These are phyloP conservation scores for Ophiocordyceps camponoti-rufipedis DNA, from an alignment of 2,329 filamentous ascomycete genomes.

Conservation along the genomic window DNA sequence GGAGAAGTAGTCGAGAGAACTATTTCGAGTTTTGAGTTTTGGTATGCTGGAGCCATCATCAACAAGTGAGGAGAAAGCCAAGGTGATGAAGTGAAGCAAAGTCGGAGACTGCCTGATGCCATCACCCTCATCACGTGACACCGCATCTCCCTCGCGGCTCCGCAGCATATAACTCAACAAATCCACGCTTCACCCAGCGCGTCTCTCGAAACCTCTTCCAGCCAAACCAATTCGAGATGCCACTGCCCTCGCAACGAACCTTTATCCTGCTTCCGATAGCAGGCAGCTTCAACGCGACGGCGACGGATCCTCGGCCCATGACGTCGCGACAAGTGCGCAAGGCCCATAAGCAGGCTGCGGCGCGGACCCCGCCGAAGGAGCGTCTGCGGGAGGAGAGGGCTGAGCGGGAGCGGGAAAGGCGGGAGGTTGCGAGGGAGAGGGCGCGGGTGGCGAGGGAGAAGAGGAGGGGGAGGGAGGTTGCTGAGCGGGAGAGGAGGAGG, in stretches of 20 bases:
- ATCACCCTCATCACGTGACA: too few species aligned
- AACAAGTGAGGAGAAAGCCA: too few species aligned
- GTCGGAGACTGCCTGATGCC: too few species aligned
- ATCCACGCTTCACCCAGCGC: too few species aligned
- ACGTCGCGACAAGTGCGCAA: constrained; percentile 23
- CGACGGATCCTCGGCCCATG: constrained; percentile 13
- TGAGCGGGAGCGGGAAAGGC: constrained; percentile 36
- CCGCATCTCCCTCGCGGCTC: too few species aligned
- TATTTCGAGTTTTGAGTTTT: too few species aligned
- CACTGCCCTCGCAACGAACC: constrained; percentile 21
- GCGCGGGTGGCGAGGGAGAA: constrained; percentile 29
- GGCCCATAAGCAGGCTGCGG: constrained; percentile 14
- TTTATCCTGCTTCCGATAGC: constrained; percentile 21
- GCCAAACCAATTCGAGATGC: neutral
- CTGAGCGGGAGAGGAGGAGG: constrained; percentile 29
- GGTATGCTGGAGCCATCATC: too few species aligned
- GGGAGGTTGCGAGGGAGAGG: constrained; percentile 31
- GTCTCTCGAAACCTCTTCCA: too few species aligned
- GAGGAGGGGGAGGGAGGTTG: constrained; percentile 34
- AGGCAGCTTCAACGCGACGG: neutral
- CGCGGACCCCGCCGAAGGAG: constrained; percentile 10
- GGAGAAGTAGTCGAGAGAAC: constrained; percentile 14
- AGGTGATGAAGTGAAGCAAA: too few species aligned
- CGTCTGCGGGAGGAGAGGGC: constrained; percentile 14
- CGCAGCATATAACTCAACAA: too few species aligned